Conservation (phyloP, 2,329 filamentous ascomycete species). For the Corinectria fuckeliana region DNA sequence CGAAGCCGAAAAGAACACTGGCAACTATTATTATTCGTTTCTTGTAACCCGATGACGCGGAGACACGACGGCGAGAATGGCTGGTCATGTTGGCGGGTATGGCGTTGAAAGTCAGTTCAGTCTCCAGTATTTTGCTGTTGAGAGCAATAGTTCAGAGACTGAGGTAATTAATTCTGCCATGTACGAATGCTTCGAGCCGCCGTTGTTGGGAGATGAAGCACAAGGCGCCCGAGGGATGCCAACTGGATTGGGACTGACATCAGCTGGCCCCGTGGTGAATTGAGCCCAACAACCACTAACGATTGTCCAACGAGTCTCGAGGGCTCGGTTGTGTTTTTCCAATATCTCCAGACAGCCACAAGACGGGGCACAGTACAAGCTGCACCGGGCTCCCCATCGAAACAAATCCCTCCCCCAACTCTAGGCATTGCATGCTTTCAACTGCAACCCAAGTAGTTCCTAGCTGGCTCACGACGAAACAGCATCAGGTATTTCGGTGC, state of each 20-base stretch:
- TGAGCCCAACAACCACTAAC: conserved; percentile 3
- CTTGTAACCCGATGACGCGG: conserved; percentile 21
- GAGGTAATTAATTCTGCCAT: conserved; percentile 19
- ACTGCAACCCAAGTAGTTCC: conserved; percentile 19
- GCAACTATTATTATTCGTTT: conserved; percentile 8
- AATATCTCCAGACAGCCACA: not conserved
- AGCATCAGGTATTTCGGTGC: conserved; percentile 32
- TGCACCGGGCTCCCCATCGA: conserved; percentile 9
- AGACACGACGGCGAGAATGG: conserved; percentile 6
- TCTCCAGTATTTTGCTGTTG: not conserved
- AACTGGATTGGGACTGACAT: conserved; percentile 11
- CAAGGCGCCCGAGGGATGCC: conserved; percentile 7
- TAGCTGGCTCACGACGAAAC: conserved; percentile 26
- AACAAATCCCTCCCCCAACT: conserved; percentile 10
- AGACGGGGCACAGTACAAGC: conserved; percentile 1
- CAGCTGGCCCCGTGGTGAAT: not conserved
- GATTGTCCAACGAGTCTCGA: conserved; percentile 4
- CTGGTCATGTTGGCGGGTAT: not conserved
- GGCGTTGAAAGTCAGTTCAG: conserved; percentile 1
- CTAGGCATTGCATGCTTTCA: conserved; percentile 15
- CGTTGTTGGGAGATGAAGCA: conserved; percentile 4
- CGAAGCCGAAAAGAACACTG: conserved; percentile 12
- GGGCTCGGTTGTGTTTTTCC: not conserved
- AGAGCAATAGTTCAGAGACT: not conserved
- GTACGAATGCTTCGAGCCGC: not conserved